phyloP scores from a whole-genome alignment of 73 alveolate genomes.

The Tetrahymena thermophila region DNA sequence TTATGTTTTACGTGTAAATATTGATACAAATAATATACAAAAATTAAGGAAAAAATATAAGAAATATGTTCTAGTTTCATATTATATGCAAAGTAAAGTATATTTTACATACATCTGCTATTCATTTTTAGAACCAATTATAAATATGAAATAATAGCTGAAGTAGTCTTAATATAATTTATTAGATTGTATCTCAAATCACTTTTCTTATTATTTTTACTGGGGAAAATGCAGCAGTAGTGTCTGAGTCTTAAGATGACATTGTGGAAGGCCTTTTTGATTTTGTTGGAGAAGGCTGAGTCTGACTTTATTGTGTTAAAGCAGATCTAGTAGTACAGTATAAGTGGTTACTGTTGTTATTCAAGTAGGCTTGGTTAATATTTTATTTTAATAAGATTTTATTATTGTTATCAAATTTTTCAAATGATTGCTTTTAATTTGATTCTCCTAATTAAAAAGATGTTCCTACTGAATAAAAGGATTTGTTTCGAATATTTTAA shows the following conservation, averaged over 20 bases:
- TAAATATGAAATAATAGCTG: background rate
- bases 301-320: background rate
- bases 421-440: background rate
- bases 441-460: background rate
- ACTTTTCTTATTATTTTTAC: background rate
- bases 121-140: too few species aligned
- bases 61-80: too few species aligned
- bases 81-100: too few species aligned
- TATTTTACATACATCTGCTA: too few species aligned
- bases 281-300: background rate
- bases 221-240: background rate
- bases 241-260: background rate
- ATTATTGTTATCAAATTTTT: background rate
- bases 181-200: background rate
- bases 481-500: background rate
- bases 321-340: background rate
- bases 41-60: too few species aligned
- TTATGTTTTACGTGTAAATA: too few species aligned
- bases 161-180: background rate
- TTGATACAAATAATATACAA: too few species aligned
- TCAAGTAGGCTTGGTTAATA: background rate
- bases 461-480: background rate
- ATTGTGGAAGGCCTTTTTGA: background rate
- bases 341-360: background rate
- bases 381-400: background rate